phyloP scores from a whole-genome alignment of 192 early-diverging fungal genomes.

The Podila verticillata region DNA sequence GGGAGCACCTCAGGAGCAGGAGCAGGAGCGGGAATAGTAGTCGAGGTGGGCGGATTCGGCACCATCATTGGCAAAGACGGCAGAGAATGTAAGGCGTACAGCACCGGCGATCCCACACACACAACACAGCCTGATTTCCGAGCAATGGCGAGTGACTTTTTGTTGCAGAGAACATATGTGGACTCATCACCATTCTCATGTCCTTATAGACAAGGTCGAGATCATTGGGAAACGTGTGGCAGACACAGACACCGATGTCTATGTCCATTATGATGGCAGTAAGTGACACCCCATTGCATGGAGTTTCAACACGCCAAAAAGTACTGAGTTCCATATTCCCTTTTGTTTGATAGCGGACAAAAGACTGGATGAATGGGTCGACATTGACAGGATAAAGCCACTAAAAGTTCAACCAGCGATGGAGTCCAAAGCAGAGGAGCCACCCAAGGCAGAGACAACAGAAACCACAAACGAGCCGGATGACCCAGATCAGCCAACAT shows the following conservation, averaged over 20 bases:
- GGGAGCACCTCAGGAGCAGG: background rate
- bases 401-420: background rate
- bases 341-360: conserved; percentile 27
- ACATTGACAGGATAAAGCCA: conserved; percentile 16
- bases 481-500: background rate
- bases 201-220: conserved; percentile 30
- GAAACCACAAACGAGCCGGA: background rate
- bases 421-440: background rate
- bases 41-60: conserved; percentile 35
- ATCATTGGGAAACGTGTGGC: conserved; percentile 40
- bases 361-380: conserved; percentile 50
- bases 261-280: conserved; percentile 50
- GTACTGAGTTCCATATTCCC: background rate
- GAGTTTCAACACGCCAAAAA: background rate
- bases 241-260: conserved; percentile 37
- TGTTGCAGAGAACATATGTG: background rate
- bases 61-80: conserved; percentile 45
- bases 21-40: background rate
- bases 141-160: background rate
- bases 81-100: conserved; percentile 20
- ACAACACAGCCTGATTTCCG: too few relatives aligned
- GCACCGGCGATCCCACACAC: too few relatives aligned
- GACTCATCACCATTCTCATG: background rate
- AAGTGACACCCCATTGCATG: conserved; percentile 2
- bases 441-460: background rate